Base-by-base conservation (phyloP, 371 early-diverging fungal genomes). In the Nematocida minor region DNA sequence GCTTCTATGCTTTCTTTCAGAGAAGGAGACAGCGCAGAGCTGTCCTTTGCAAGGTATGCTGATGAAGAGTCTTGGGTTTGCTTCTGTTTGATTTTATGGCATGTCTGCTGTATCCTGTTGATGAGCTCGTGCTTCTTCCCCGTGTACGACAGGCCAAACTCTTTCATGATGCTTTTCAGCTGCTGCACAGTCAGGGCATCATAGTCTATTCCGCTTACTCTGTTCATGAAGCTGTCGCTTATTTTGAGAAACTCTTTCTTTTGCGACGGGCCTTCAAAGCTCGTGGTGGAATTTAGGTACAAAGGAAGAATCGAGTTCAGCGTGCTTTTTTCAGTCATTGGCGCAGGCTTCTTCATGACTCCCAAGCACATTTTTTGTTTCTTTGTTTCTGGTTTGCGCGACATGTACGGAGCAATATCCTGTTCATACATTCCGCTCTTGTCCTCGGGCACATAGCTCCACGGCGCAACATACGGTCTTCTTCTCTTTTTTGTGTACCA, bases 401-500 rank as follows among this genome's bases (percentile, higher is more conserved):
- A 80, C 27, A 82, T 69, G 27, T 79, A 51, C 25, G 54, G 55
- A 9, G 69, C 62, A 32, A 68, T 69, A 48, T 83, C 79, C 2
- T 55, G 55, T 18, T 82, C 80, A 77, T 84, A 83, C 9, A 69
- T 66, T 9, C 62, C 42, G 2, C 44, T n/a, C 2, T 62, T 60
- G 32, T 47, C 55, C 18, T 48, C 31, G 25, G 60, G 67, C 2
- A 78, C 55, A 48, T 80, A 82, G 29, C 79, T 64, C 82, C 82
- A 83, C 11, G 82, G 44, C 3, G 82, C 16, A 47, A 81, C 79
- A 48, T 78, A 79, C 22, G 47, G 67, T 53, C 79, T 67, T 67
- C 83, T 74, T 53, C 79, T 85, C 42, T 85, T 85, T 62, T 81
- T 82, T 27, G 79, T 80, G 27, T 66, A 51, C 85, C 85, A 85